Evolutionary conservation across 1,139 yeast species (phyloP), one percentile per base, ranked within the genome.

Genomic region (Scheffersomyces parashehatae): DNA sequence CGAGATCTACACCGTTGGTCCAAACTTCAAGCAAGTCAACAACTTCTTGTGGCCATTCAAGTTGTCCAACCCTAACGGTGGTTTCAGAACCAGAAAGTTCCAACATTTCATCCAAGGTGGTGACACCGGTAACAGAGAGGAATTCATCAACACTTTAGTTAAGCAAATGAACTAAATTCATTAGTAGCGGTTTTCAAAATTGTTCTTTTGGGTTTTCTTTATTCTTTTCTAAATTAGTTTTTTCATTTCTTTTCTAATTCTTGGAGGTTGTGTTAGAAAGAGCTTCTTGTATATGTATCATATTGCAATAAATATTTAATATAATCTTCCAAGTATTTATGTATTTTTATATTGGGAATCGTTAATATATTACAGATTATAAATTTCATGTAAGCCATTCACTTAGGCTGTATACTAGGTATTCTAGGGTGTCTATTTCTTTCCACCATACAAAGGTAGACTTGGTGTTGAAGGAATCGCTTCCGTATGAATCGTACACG

Each of bases 11-110:
- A 87, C 98, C 58, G 97, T 91, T 73, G 98, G 98, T 73, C 97
- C 98, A 75, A 89, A 90, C 93, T 93, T 93, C 91, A 93, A 93
- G 85, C 98, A 93, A 83, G 99, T 90, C 66, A 88, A 89, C 90
- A 93, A 93, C 97, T 93, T 93, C 84, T 83, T 93, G 80, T 93
- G 98, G 97, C 99, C 99, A 79, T 93, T 93, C 96, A 88, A 91
- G 85, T 87, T 93, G 73, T 90, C 98, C 67, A 90, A 89, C 86
- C 99, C 99, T 74, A 83, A 84, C 74, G 99, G 99, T 76, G 99
- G 99, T 77, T 93, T 97, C 98, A 96, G 97, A 81, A 88, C 90
- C 60, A 90, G 98, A 87, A 93, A 93, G 85, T 93, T 93, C 96
- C 86, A 85, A 83, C 99, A 93, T 82, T 93, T 88, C 75, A 88